Conservation (phyloP, 2,329 filamentous ascomycete species). For the Ophiostoma ulmi region DNA sequence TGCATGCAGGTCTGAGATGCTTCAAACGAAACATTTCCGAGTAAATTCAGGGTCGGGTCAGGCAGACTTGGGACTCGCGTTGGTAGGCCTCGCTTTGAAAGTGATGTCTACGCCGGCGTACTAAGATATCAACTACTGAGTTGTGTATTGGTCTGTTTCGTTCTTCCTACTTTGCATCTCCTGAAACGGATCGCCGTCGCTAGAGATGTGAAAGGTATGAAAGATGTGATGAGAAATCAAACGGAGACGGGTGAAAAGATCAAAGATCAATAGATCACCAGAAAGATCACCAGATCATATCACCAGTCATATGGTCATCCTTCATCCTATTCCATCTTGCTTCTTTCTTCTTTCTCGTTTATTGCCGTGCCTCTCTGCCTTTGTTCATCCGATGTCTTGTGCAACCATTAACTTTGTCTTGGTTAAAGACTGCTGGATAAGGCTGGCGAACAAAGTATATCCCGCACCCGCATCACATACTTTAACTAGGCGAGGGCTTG, state of each 20-base stretch:
- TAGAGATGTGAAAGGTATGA: background rate
- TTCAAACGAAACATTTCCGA: background rate
- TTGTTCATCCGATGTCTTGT: background rate
- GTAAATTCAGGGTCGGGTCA: background rate
- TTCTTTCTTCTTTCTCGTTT: too few relatives aligned
- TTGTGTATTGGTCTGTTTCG: background rate
- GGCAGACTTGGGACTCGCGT: background rate
- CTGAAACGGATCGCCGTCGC: background rate
- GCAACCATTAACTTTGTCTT: too few relatives aligned
- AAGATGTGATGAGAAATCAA: background rate
- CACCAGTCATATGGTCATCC: background rate
- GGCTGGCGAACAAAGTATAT: background rate
- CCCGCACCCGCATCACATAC: background rate
- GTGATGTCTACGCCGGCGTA: too few relatives aligned
- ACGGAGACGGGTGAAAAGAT: background rate
- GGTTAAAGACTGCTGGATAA: too few relatives aligned
- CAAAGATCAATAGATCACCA: background rate
- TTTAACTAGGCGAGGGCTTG: background rate
- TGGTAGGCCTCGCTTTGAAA: too few relatives aligned
- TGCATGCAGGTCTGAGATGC: too few relatives aligned
- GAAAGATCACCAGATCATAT: background rate
- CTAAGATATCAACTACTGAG: background rate
- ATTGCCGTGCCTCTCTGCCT: too few relatives aligned
- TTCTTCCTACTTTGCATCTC: background rate
- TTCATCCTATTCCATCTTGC: background rate